Evolutionary conservation across 2,329 filamentous ascomycete genomes (phyloP).

Genomic region (Penicillium occitanis): DNA sequence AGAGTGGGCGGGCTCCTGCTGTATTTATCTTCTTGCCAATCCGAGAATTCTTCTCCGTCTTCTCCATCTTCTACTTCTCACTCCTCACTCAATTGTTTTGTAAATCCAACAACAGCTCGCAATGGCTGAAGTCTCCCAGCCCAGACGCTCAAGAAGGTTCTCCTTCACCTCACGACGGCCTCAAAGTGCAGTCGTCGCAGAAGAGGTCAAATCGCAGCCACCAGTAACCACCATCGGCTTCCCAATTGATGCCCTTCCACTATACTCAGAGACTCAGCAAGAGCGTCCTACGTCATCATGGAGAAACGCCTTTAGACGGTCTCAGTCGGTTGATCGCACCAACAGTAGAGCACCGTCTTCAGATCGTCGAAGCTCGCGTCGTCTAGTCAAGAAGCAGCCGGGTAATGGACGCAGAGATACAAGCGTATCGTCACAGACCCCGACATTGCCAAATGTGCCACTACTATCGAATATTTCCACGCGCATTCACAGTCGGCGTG

Average conservation of each 20-base stretch:
- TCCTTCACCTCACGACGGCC: slow-evolving; percentile 16
- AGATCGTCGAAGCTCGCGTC: slow-evolving; percentile 30
- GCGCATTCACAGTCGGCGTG: slow-evolving; percentile 15
- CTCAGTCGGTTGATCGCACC: slow-evolving; percentile 16
- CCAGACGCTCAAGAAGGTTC: slow-evolving; percentile 17
- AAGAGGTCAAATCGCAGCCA: slow-evolving; percentile 3
- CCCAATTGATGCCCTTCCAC: slow-evolving; percentile 13
- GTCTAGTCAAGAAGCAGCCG: slow-evolving; percentile 39
- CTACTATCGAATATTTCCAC: slow-evolving; percentile 26
- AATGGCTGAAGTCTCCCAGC: background rate
- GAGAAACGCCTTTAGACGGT: slow-evolving; percentile 25
- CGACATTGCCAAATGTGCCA: slow-evolving; percentile 27
- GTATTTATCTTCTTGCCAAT: background rate
- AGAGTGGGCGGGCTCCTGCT: background rate
- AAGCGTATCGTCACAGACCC: slow-evolving; percentile 31
- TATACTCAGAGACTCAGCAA: slow-evolving; percentile 10
- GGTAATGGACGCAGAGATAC: slow-evolving; percentile 32
- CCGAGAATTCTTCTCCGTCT: background rate
- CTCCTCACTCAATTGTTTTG: background rate
- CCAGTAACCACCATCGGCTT: slow-evolving; percentile 17
- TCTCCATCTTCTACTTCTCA: background rate
- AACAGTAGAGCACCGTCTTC: slow-evolving; percentile 6
- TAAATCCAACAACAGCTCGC: background rate
- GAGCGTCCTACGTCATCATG: slow-evolving; percentile 25
- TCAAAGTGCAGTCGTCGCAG: background rate